Evolutionary conservation across 441 rosid genomes (phyloP).

Genomic region (Arabidopsis lyrata): DNA sequence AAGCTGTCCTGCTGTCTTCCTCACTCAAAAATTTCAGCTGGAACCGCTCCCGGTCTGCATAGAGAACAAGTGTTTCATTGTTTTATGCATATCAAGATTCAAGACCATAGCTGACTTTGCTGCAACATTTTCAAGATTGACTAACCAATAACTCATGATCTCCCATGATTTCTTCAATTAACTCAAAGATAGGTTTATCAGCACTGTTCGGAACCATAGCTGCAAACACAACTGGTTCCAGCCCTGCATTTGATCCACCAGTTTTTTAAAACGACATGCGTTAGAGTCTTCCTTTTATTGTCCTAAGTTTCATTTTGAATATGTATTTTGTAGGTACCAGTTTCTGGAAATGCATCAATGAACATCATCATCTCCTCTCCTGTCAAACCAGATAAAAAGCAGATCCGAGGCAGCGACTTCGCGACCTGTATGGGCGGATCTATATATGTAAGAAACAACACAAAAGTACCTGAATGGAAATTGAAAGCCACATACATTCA

Average conservation of each 20-base stretch:
- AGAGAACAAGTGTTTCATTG: slow-evolving; percentile 31
- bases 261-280: background rate
- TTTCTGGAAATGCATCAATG: slow-evolving; percentile 81
- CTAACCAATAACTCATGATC: slow-evolving; percentile 92
- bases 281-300: background rate
- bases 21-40: slow-evolving; percentile 20
- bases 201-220: slow-evolving; percentile 89
- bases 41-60: slow-evolving; percentile 59
- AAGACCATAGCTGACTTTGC: slow-evolving; percentile 4
- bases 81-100: background rate
- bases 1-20: slow-evolving; percentile 15
- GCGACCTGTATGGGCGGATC: slow-evolving; percentile 51
- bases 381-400: slow-evolving; percentile 83
- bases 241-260: slow-evolving; percentile 54
- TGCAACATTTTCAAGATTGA: slow-evolving; percentile 2
- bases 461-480: background rate
- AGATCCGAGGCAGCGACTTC: slow-evolving; percentile 68
- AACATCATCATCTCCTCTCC: slow-evolving; percentile 98
- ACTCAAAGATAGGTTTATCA: slow-evolving; percentile 64
- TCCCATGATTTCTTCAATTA: slow-evolving; percentile 86
- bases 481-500: slow-evolving; percentile 55
- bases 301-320: background rate
- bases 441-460: slow-evolving; percentile 14
- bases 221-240: slow-evolving; percentile 78
- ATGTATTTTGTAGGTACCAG: slow-evolving; percentile 52